Base-by-base conservation (phyloP, 441 rosid genomes). In the Erodium moschatum region DNA sequence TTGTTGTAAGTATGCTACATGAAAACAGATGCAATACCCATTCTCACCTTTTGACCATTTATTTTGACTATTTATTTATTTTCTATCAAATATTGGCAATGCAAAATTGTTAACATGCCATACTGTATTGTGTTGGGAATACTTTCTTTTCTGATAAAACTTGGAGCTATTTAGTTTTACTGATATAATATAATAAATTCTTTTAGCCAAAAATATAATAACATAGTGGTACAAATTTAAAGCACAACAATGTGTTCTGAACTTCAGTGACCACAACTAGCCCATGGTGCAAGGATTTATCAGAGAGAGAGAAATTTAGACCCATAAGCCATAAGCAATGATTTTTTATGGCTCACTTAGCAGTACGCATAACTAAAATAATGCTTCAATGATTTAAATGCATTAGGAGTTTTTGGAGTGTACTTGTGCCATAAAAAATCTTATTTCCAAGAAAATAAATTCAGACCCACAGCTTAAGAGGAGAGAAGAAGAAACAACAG, bases 1-100 rank as follows among this genome's bases (percentile, higher is more conserved):
- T 21, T 73, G 74, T 24, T 61, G 65, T 24, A 61, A 61, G 38
- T 27, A 35, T 61, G 65, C 61, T 54, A 18, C 5, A 6, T 61
- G 33, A 27, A 40, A 7, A 40, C 44, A 18, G 64, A 61, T 61
- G 65, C 16, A 21, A 21, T 61, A 2, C 65, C 6, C 38, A 15
- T 61, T 10, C 33, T 29, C 38, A 24, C 12, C 35, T 60, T 20
- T 60, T 21, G 12, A 2, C 64, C 27, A 19, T 21, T 19, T 60
- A 9, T 7, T 58, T 58, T 58, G 19, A 21, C 56, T 6, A 2
- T 54, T 38, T 48, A 18, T 19, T 16, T 52, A 15, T 48, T 62
- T 61, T 61, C 29, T 29, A 21, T 61, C 38, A 24, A 24, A n/a
- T 27, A 61, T 61, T 61, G 16, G 16, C 35, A 61, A 12, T 24